Conservation (phyloP, 1,139 yeast genomes). For the Kurtzmaniella quercitrusa region DNA sequence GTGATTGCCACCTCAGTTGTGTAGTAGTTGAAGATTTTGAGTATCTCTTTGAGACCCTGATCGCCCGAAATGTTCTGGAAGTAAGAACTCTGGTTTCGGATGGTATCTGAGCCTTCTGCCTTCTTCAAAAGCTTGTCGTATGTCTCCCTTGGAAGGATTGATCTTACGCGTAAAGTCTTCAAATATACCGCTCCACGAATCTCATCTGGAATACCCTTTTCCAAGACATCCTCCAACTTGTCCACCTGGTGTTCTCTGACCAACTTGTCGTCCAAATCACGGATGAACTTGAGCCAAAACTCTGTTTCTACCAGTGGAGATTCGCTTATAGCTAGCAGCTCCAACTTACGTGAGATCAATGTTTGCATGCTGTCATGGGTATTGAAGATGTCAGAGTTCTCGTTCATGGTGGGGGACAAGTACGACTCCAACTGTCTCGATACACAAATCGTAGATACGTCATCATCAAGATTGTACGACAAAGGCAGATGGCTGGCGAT, state of each 20-base stretch:
- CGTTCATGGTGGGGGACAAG: slow-evolving; percentile 31
- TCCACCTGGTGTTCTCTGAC: slow-evolving; percentile 16
- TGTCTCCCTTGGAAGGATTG: slow-evolving; percentile 26
- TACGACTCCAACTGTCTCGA: slow-evolving; percentile 32
- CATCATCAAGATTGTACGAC: slow-evolving; percentile 16
- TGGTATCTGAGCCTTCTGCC: slow-evolving; percentile 17
- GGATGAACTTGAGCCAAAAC: slow-evolving; percentile 24
- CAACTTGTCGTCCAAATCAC: slow-evolving; percentile 17
- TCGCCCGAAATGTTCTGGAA: slow-evolving; percentile 19
- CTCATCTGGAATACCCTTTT: slow-evolving; percentile 29
- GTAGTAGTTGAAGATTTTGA: slow-evolving; percentile 32
- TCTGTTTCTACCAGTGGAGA: slow-evolving; percentile 5
- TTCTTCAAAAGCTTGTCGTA: slow-evolving; percentile 28
- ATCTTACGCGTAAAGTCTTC: slow-evolving; percentile 29
- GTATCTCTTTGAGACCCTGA: slow-evolving; percentile 20
- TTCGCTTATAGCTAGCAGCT: background rate
- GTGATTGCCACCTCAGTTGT: slow-evolving; percentile 20
- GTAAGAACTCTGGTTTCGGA: slow-evolving; percentile 15
- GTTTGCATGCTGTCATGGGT: background rate
- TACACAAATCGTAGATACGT: slow-evolving; percentile 25
- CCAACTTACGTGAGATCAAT: slow-evolving; percentile 2
- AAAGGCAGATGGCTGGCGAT: slow-evolving; percentile 4
- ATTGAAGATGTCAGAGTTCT: slow-evolving; percentile 29
- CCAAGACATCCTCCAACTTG: slow-evolving; percentile 23
- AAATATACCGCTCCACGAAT: slow-evolving; percentile 30